Evolutionary conservation across 352 stramenopile species (phyloP), one percentile per base, ranked within the genome.

Genomic region (Globisporangium alternatum): DNA sequence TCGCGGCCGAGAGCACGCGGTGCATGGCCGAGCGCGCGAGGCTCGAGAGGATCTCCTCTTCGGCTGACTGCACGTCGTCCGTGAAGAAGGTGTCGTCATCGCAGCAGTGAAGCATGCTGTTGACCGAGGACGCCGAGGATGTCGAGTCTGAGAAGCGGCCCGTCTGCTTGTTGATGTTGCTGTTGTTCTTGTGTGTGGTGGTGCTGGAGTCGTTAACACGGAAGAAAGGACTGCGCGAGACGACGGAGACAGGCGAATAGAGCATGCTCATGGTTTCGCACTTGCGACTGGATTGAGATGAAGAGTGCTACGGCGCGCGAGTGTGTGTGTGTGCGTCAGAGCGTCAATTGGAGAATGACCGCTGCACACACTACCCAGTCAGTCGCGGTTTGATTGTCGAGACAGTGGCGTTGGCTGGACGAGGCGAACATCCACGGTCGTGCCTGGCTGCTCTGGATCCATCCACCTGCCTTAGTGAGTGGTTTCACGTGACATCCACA

Each of bases 191-290:
- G 17, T 28, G 2, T 10, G 22, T 13, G 48, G 25, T 55, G 49
- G 15, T 25, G 49, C n/a, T 56, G 28, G 28, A 21, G 28, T 48
- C 43, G 5, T 25, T 49, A 22, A 67, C 53, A 2, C 62, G 41
- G 41, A 53, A 59, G 33, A 67, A 67, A 19, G 62, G 62, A 15
- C 45, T 62, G 53, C 62, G 62, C 28, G 44, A 60, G 25, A 25
- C 39, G 8, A 55, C 33, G 3, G 60, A 51, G 7, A 53, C 39
- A 17, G 52, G 52, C 31, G 30, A 44, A 31, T 57, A 57, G 52
- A 43, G 31, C 52, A 57, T 57, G 31, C 52, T 57, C 30, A 31
- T 52, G 39, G 21, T 17, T 48, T 61, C 13, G 7, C 5, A 58
- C 8, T n/a, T n/a, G 22, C n/a, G 31, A 59, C 13, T 33, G 54